Evolutionary conservation across 345 rosid species (phyloP).

Genomic region (Citrus mangshanensis): DNA sequence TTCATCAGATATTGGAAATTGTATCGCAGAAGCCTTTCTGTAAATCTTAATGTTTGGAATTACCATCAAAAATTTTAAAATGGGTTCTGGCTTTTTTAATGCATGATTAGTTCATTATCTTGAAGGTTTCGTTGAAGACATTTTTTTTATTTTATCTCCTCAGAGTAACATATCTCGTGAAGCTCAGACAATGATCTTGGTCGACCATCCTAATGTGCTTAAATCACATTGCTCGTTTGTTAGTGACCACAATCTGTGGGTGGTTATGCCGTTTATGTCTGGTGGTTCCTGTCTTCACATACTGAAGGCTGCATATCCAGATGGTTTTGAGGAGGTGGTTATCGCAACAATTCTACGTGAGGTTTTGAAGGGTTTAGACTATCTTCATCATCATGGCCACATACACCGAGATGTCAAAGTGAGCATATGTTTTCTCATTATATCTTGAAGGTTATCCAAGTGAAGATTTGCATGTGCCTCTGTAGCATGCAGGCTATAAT

Average conservation of each 20-base stretch:
- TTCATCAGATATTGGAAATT: not conserved
- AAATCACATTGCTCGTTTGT: constrained; percentile 94
- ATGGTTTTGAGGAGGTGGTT: constrained; percentile 90
- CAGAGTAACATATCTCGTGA: constrained; percentile 84
- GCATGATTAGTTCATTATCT: not conserved
- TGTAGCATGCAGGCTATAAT: not conserved
- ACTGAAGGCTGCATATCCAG: constrained; percentile 88
- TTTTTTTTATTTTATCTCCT: not conserved
- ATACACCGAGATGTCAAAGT: constrained; percentile 98
- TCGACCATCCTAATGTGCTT: constrained; percentile 90
- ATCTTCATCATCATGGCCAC: constrained; percentile 98
- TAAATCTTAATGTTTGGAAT: not conserved
- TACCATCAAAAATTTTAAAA: not conserved
- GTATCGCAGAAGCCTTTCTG: not conserved
- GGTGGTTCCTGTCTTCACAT: constrained; percentile 99
- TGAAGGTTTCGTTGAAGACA: not conserved
- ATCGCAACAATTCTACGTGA: constrained; percentile 90
- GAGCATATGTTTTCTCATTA: constrained; percentile 16
- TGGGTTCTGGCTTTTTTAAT: not conserved
- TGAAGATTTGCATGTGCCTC: not conserved
- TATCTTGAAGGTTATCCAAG: not conserved
- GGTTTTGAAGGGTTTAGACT: constrained; percentile 83
- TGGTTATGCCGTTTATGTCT: constrained; percentile 96
- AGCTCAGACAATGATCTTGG: constrained; percentile 94
- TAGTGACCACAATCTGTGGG: constrained; percentile 88